A percentile compares a stretch with the other conserved stretches of the same genome.
Evolutionary conservation across 176 grass and related monocot species (phyloP).

Genomic region (Hyparrhenia diplandra): DNA sequence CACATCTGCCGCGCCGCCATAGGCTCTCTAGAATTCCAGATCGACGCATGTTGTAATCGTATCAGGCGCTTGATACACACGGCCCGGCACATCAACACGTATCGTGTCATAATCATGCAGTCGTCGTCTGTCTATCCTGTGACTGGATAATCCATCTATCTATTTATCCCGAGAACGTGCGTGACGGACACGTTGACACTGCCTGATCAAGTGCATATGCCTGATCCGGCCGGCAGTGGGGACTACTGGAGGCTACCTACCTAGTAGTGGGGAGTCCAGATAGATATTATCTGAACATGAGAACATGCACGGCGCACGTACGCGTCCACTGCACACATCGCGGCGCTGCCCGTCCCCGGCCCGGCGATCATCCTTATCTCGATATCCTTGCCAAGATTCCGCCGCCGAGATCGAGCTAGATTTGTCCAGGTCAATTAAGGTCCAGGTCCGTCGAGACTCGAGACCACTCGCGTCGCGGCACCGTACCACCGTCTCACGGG

Average conservation of each 20-base stretch:
- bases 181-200: background rate
- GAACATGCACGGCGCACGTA: conserved; percentile 10
- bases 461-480: background rate
- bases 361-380: conserved; percentile 36
- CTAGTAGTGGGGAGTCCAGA: too few relatives aligned
- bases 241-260: background rate
- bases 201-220: background rate
- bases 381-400: conserved; percentile 14
- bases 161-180: background rate
- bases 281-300: conserved; percentile 19
- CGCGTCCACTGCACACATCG: background rate
- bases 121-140: background rate
- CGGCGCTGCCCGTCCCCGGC: background rate
- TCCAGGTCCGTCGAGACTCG: background rate
- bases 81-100: background rate
- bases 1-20: conserved; percentile 5
- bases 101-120: background rate
- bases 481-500: background rate
- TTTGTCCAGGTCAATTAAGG: background rate
- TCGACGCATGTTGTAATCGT: background rate
- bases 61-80: background rate
- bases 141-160: background rate
- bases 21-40: background rate
- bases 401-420: conserved; percentile 9
- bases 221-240: background rate